phyloP scores from a whole-genome alignment of 202 grass and related monocot species.

The Bolboschoenoplectus hybrid region DNA sequence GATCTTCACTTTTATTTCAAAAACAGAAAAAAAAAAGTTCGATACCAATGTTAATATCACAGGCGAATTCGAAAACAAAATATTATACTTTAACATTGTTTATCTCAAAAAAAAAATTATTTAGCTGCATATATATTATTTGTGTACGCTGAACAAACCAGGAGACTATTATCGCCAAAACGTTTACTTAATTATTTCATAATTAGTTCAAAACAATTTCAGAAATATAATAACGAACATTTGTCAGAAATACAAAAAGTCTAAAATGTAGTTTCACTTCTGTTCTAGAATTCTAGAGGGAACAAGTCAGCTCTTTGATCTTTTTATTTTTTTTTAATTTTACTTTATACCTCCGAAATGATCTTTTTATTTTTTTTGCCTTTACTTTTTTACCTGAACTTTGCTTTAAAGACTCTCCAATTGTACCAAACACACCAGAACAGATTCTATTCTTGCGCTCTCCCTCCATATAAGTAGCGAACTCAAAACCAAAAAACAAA shows the following conservation, averaged over 20 bases:
- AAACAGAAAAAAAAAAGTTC: no score
- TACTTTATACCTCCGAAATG: neutral
- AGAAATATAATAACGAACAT: neutral
- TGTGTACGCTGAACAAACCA: neutral
- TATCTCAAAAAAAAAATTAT: no score
- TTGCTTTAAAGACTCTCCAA: neutral
- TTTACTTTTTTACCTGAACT: neutral
- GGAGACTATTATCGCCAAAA: neutral
- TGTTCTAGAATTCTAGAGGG: neutral
- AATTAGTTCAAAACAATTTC: neutral
- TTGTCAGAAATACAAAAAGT: neutral
- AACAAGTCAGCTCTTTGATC: neutral
- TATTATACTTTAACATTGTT: neutral
- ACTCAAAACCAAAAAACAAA: slow-evolving; percentile 13
- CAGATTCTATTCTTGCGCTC: slow-evolving; percentile 21
- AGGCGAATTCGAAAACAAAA: neutral
- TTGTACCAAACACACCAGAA: slow-evolving; percentile 6
- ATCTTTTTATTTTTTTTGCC: neutral
- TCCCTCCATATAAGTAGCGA: neutral
- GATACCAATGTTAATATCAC: no score
- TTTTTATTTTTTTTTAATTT: neutral
- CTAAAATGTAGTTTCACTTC: neutral
- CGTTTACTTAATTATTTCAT: neutral
- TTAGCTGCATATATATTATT: neutral
- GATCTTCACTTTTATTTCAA: no score